A percentile compares a stretch with the other conserved stretches of the same genome.
Conservation (phyloP, 257 asterid species). For the Solanum habrochaites region DNA sequence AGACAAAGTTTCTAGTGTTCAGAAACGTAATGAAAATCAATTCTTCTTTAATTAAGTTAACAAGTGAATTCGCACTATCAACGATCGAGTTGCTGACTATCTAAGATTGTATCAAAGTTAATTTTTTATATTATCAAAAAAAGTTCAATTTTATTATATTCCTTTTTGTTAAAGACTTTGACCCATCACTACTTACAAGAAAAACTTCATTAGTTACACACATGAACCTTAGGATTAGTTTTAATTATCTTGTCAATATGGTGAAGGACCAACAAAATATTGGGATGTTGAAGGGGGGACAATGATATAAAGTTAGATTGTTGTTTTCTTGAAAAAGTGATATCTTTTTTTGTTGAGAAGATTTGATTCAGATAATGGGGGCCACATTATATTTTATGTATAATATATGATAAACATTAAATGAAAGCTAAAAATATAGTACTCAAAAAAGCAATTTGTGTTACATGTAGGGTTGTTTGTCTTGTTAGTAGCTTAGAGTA, state of each 20-base stretch:
- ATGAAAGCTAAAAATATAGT: not conserved
- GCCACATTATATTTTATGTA: not conserved
- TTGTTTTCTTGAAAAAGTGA: not conserved
- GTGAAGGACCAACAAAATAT: not conserved
- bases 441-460: not conserved
- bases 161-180: too few species aligned
- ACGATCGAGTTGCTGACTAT: too few species aligned
- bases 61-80: accelerated
- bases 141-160: too few species aligned
- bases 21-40: too few species aligned
- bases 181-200: too few species aligned
- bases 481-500: not conserved
- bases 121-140: too few species aligned
- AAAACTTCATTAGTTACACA: not conserved
- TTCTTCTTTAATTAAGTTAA: too few species aligned
- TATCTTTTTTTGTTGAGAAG: not conserved
- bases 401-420: not conserved
- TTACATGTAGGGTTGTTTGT: not conserved
- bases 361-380: not conserved
- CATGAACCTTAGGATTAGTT: not conserved
- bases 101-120: too few species aligned
- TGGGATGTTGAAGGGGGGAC: not conserved
- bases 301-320: not conserved
- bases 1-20: accelerated
- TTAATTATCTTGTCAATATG: not conserved